Percentiles rank a stretch among this genome's conserved stretches.
Conservation (phyloP, 768 basidiomycete genomes). For the Boletus eberwhitei region DNA sequence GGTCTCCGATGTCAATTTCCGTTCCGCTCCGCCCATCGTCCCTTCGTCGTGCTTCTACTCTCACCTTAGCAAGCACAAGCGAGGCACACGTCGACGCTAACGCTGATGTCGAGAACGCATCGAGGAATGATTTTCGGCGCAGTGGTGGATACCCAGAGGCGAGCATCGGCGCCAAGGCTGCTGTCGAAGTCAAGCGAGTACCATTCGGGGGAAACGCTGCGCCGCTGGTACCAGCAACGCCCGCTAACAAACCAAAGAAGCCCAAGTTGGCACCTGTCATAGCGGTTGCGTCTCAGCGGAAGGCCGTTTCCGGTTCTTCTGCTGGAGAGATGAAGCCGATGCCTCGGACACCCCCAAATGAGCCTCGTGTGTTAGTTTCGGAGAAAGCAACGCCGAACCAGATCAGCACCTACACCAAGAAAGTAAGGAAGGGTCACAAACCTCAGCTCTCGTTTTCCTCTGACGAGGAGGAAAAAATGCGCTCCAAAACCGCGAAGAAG, state of each 20-base stretch:
- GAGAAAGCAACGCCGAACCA: slow-evolving; percentile 22
- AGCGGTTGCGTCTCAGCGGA: slow-evolving; percentile 3
- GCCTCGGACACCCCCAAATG: slow-evolving; percentile 28
- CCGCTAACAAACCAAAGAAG: slow-evolving; percentile 18
- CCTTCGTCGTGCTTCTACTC: slow-evolving; percentile 37
- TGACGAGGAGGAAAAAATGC: slow-evolving; percentile 72
- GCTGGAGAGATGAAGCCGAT: slow-evolving; percentile 5
- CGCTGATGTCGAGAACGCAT: slow-evolving; percentile 9
- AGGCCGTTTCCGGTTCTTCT: background rate
- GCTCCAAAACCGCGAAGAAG: slow-evolving; percentile 62
- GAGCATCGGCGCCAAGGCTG: slow-evolving; percentile 17
- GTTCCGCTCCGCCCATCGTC: slow-evolving; percentile 42
- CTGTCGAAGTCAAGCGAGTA: slow-evolving; percentile 39
- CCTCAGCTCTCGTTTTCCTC: slow-evolving; percentile 55
- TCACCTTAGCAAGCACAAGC: slow-evolving; percentile 25
- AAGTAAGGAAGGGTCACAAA: slow-evolving; percentile 33
- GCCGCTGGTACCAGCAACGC: slow-evolving; percentile 3
- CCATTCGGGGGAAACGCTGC: slow-evolving; percentile 35
- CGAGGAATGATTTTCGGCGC: slow-evolving; percentile 9
- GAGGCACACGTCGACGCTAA: slow-evolving; percentile 12
- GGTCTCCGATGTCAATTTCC: slow-evolving; percentile 36
- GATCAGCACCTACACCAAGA: slow-evolving; percentile 13
- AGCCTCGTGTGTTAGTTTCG: slow-evolving; percentile 1
- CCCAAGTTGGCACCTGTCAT: slow-evolving; percentile 1
- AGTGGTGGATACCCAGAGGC: slow-evolving; percentile 16